A percentile compares a stretch with the other conserved stretches of the same genome.
Conservation (phyloP, 345 rosid species). For the Populus simonii region DNA sequence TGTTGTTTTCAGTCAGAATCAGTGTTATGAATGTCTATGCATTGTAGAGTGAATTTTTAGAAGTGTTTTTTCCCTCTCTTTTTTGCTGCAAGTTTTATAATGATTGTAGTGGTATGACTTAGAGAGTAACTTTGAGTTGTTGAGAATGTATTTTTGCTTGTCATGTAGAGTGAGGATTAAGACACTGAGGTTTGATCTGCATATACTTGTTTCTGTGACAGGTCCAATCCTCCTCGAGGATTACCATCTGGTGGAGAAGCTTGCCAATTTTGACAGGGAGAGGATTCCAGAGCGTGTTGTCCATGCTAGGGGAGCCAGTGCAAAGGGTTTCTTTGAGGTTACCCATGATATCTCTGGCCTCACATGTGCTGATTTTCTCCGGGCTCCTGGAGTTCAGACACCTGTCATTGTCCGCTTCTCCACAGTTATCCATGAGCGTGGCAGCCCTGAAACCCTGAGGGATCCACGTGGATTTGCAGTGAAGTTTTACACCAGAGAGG, state of each 20-base stretch:
- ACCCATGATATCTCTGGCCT: slow-evolving; percentile 79
- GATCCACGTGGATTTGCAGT: slow-evolving; percentile 98
- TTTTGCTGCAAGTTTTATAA: not conserved
- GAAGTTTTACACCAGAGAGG: slow-evolving; percentile 98
- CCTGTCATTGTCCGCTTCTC: slow-evolving; percentile 97
- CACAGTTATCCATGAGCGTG: slow-evolving; percentile 96
- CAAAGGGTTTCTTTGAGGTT: slow-evolving; percentile 98
- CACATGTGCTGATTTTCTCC: slow-evolving; percentile 91
- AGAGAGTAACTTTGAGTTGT: not conserved
- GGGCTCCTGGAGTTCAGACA: slow-evolving; percentile 89
- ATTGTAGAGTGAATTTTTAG: not conserved
- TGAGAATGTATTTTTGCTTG: not conserved
- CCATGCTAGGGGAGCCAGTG: slow-evolving; percentile 98
- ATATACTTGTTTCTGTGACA: slow-evolving; percentile 9
- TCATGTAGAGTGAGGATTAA: not conserved
- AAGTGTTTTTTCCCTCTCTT: not conserved
- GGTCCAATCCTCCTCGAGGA: slow-evolving; percentile 98
- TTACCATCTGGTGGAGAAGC: slow-evolving; percentile 87
- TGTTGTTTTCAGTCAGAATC: not conserved
- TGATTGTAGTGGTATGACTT: not conserved
- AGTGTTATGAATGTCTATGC: not conserved
- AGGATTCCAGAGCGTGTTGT: slow-evolving; percentile 97
- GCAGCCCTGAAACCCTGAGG: slow-evolving; percentile 96
- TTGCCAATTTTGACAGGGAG: slow-evolving; percentile 92
- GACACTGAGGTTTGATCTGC: not conserved